Evolutionary conservation across 805 yeast genomes (phyloP).

Genomic region (Saturnispora hagleri): DNA sequence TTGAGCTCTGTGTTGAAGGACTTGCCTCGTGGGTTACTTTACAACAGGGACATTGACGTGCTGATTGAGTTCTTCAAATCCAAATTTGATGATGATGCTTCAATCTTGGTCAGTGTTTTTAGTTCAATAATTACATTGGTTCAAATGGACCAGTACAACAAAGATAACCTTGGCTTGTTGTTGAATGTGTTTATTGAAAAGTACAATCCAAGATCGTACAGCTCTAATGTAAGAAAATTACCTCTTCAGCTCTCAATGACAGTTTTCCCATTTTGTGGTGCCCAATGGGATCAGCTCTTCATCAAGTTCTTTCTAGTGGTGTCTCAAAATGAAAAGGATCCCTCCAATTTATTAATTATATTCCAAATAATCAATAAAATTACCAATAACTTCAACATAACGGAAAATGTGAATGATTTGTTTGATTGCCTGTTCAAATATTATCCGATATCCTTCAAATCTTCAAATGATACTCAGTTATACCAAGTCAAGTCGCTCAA

Average conservation of each 20-base stretch:
- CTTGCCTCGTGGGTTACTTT: slow-evolving; percentile 21
- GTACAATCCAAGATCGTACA: slow-evolving; percentile 48
- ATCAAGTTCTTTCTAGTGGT: slow-evolving; percentile 54
- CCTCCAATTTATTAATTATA: slow-evolving; percentile 69
- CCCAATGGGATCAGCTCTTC: slow-evolving; percentile 27
- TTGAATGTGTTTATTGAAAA: slow-evolving; percentile 28
- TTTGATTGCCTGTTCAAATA: slow-evolving; percentile 90
- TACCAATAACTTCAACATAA: slow-evolving; percentile 32
- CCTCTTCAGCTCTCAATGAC: slow-evolving; percentile 32
- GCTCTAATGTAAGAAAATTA: slow-evolving; percentile 53
- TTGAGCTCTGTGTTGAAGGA: slow-evolving; percentile 29
- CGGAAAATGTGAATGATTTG: slow-evolving; percentile 47
- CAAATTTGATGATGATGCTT: slow-evolving; percentile 53
- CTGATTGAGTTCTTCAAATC: slow-evolving; percentile 49
- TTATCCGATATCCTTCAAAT: slow-evolving; percentile 91
- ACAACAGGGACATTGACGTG: slow-evolving; percentile 40
- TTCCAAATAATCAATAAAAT: slow-evolving; percentile 48
- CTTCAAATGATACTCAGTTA: slow-evolving; percentile 86
- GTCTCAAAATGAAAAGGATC: slow-evolving; percentile 90
- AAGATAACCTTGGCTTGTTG: slow-evolving; percentile 30
- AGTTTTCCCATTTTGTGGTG: background rate
- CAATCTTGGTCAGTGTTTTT: slow-evolving; percentile 42
- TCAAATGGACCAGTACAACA: slow-evolving; percentile 39
- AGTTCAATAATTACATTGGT: slow-evolving; percentile 46
- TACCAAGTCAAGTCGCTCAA: slow-evolving; percentile 71